Evolutionary conservation across 2,329 filamentous ascomycete species (phyloP), one percentile per base, ranked within the genome.

Genomic region (Lasiodiplodia gonubiensis): DNA sequence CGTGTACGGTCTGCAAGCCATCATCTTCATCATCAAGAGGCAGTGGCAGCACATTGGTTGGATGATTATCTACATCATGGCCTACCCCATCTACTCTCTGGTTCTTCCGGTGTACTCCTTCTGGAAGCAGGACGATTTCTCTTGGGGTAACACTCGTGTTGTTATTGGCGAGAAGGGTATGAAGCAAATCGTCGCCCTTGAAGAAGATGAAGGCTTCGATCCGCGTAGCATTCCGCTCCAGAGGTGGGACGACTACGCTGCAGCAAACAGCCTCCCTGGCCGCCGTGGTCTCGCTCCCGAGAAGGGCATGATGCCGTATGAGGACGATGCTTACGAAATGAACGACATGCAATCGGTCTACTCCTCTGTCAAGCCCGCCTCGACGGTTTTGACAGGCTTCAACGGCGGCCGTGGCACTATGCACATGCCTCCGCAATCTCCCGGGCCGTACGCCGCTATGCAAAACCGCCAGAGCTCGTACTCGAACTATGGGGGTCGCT

Each of bases 41-140:
- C 93, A 98, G 80, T 99, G 95, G 95, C 94, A 99, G 78, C 94
- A 98, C 77, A 88, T 99, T 69, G 95, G 95, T 72, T 99, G 95
- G 95, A 98, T 99, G 94, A 90, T 99, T 71, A 98, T 99, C 77
- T 99, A 99, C 81, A 86, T 99, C 70, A 73, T 96, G n/a, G 95
- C 95, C 2, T 97, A 92, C 83, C 95, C 95, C 0, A 91, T 99
- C 73, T 97, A 94, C 83, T 95, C 91, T 4, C 92, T 99, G 74
- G 77, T 96, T 70, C 86, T 99, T 14, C 95, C 95, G 0, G 83
- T 99, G 70, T 99, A 98, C 83, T 97, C 94, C 0, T 99, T 99
- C 90, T 99, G 95, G 95, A 97, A 97, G 81, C 94, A 97, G 80
- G 95, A 99, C 80, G 94, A 99, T 82, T 99, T 99, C 85, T 90